Evolutionary conservation across 331 rosid species (phyloP), one percentile per base, ranked within the genome.

Genomic region (Prunus yedoensis): DNA sequence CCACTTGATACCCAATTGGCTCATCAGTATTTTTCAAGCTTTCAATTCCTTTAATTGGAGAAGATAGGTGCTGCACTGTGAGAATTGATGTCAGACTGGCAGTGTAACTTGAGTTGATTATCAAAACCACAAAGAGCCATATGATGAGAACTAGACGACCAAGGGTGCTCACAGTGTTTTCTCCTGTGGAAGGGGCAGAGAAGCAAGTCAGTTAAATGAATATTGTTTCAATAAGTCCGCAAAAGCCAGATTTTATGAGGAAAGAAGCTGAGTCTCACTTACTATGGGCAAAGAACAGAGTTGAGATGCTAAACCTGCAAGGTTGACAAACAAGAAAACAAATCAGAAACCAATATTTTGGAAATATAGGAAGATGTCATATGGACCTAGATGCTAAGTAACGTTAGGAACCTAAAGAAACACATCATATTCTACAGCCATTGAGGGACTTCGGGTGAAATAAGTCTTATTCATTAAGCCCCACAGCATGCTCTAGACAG

Each of bases 41-140:
- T 27, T 92, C 96, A 58, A 94, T 88, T 79, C 99, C 99, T 54
- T 60, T 89, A 73, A 95, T 84, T 47, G 82, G 84, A 70, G 97
- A 95, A 81, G 76, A 89, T 70, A 95, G 84, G 73, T 83, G 88
- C 81, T 95, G 97, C 83, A 95, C 97, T 63, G 99, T 95, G 80
- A 95, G 97, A 83, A 95, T 90, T 79, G 99, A 95, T 70, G 99
- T 90, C 83, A 92, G 87, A 87, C 99, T 95, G 17, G 99, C 99
- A 17, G 99, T 92, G 90, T 92, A 95, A 86, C 99, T 95, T 52
- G 97, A 95, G 80, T 86, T 95, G 74, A 95, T 87, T 71, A 95
- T 95, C 92, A 95, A 87, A 68, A 94, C 99, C 79, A 94, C 97
- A 85, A 94, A 95, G 57, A 95, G 83, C 99, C 99, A 95, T 83